Base-by-base conservation (phyloP, 2,329 filamentous ascomycete species). In the Pseudocercospora pini-densiflorae region DNA sequence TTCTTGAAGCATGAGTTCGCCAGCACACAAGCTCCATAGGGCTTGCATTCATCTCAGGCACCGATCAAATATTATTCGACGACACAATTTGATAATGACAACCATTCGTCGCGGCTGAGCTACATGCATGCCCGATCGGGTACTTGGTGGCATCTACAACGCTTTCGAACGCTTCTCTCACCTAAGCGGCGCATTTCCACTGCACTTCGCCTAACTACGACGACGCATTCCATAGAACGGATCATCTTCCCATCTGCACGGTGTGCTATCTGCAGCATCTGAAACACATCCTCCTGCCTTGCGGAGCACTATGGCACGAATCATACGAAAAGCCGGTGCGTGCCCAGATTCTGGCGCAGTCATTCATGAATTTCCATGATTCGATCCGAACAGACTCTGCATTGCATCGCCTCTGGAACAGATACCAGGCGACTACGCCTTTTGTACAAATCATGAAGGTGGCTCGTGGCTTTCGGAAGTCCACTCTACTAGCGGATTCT, bases 201-300 rank as follows among this genome's bases (percentile, higher is more conserved):
- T 31, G 21, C 45, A 19, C 45, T 49, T 19, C 45, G 23, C 14
- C 49, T 21, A 54, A 23, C 5, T 54, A 36, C 33, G 33, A 36
- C 12, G 49, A 12, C 45, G 21, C 49, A 54, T 54, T 54, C 49
- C 49, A 54, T 24, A 27, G 19, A 24, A 29, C 49, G 49, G 23
- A 14, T 5, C 7, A 7, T 24, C 23, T 55, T 55, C 27, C 27
- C 12, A 27, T n/a, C 24, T 55, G 51, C 51, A 55, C 51, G 27
- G 51, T 54, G 49, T 54, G 49, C 19, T 54, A 54, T 14, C 27
- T 27, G 51, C 51, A 55, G 36, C 43, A 54, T 64, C 47, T 64
- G 63, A 64, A 64, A 61, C 63, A 61, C 24, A 36, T 40, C 47
- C 63, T 51, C 33, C 45, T 61, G 57, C 47, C 43, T 27, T 49